Conservation (phyloP, 371 early-diverging fungal genomes). For the Mortierella sp. region DNA sequence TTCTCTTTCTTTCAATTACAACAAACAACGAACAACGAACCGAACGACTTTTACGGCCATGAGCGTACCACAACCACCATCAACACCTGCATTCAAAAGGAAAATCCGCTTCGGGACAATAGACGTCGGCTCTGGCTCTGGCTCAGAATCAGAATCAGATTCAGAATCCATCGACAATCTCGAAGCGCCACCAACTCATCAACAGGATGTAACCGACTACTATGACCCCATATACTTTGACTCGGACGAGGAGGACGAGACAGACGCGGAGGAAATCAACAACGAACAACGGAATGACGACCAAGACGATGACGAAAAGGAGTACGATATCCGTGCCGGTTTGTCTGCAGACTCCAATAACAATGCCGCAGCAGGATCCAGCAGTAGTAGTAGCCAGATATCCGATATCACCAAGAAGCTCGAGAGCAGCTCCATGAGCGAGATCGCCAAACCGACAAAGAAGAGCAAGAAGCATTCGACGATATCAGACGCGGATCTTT, state of each 20-base stretch:
- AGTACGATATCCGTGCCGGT: slow-evolving; percentile 25
- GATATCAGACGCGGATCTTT: slow-evolving; percentile 65
- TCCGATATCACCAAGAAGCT: slow-evolving; percentile 28
- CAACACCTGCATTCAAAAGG: slow-evolving; percentile 3
- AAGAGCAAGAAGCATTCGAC: slow-evolving; percentile 43
- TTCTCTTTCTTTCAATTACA: neutral
- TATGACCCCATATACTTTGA: slow-evolving; percentile 70
- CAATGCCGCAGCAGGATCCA: slow-evolving; percentile 15
- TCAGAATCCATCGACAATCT: slow-evolving; percentile 12
- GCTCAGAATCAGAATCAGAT: slow-evolving; percentile 26
- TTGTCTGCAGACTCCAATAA: neutral
- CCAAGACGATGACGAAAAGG: slow-evolving; percentile 28
- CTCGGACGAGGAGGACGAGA: slow-evolving; percentile 54
- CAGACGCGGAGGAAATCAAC: neutral
- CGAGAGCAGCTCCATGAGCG: slow-evolving; percentile 17
- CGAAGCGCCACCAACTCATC: slow-evolving; percentile 23
- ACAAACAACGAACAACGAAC: neutral
- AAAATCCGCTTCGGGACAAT: slow-evolving; percentile 16
- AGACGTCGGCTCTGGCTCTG: slow-evolving; percentile 24
- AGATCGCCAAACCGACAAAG: slow-evolving; percentile 16
- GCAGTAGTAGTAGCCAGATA: slow-evolving; percentile 13
- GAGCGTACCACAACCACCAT: slow-evolving; percentile 11
- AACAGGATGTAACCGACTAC: slow-evolving; percentile 39
- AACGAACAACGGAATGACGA: slow-evolving; percentile 27
- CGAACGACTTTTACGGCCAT: slow-evolving; percentile 10